Evolutionary conservation across 2,329 filamentous ascomycete species (phyloP).

Genomic region (Colletotrichum aenigma): DNA sequence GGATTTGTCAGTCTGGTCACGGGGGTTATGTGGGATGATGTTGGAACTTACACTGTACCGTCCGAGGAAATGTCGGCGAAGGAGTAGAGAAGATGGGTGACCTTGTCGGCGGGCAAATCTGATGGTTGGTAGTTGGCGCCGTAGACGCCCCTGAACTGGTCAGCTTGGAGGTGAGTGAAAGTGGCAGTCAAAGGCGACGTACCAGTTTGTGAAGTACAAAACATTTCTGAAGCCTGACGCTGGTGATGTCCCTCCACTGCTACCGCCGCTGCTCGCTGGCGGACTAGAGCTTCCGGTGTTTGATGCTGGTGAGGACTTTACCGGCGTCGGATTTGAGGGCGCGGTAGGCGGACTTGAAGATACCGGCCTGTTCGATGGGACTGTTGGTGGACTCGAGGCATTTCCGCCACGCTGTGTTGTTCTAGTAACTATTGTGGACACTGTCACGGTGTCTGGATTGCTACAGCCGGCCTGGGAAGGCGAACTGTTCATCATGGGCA

Average conservation of each 20-base stretch:
- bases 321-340: neutral
- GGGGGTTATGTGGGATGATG: slow-evolving; percentile 12
- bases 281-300: neutral
- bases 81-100: slow-evolving; percentile 76
- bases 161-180: neutral
- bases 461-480: neutral
- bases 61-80: slow-evolving; percentile 51
- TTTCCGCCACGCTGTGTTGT: neutral
- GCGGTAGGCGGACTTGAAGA: neutral
- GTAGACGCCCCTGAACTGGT: slow-evolving; percentile 39
- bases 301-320: neutral
- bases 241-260: neutral
- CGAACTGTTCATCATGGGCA: neutral
- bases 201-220: slow-evolving; percentile 63
- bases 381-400: neutral
- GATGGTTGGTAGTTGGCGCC: slow-evolving; percentile 63
- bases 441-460: neutral
- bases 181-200: slow-evolving; percentile 6
- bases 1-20: slow-evolving; percentile 15
- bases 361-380: neutral
- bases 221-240: slow-evolving; percentile 37
- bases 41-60: slow-evolving; percentile 47
- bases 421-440: neutral
- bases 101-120: slow-evolving; percentile 67
- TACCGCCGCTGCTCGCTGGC: neutral